Base-by-base conservation (phyloP, 805 yeast species). In the Yamadazyma kitorensis region DNA sequence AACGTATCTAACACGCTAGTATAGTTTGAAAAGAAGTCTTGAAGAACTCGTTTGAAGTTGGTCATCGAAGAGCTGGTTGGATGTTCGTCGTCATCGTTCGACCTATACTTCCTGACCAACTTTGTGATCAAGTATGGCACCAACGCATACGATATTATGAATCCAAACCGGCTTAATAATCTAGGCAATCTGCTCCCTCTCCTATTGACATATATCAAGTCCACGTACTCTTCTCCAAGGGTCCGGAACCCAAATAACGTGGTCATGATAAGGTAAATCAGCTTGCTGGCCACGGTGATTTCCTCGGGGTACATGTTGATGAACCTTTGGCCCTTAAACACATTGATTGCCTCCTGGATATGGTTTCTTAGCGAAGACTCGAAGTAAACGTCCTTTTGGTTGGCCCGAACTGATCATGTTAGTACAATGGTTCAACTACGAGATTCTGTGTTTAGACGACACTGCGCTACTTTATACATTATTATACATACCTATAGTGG, bases 201-300 rank as follows among this genome's bases (percentile, higher is more conserved):
- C 32, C 74, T 61, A 24, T 62, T 64, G 5, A 83, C 86, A 50
- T 84, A 82, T 6, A 78, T 58, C 35, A 86, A 60, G 55, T 91
- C 96, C 10, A 88, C 88, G 57, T 91, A 91, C 59, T 91, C 97
- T 54, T 91, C 98, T 1, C 98, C 98, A 17, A 93, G 61, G 0
- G 98, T 91, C 34, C 91, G 70, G 2, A 85, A 75, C 0, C 91
- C 91, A 4, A 76, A 39, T 10, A 83, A 59, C 0, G 96, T 89
- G 0, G 97, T 91, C 15, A 86, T 59, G 2, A 72, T 56, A n/a
- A 86, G 64, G 52, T 91, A 91, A 0, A 81, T 27, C 1, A 80
- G 55, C 33, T 80, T 79, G 7, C 83, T 75, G 2, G 67, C 52
- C 0, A 77, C 70, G 0, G 80, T 61, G 10, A 88, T 65, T 45